phyloP scores from a whole-genome alignment of 1,139 yeast genomes.

The Scheffersomyces segobiensis region DNA sequence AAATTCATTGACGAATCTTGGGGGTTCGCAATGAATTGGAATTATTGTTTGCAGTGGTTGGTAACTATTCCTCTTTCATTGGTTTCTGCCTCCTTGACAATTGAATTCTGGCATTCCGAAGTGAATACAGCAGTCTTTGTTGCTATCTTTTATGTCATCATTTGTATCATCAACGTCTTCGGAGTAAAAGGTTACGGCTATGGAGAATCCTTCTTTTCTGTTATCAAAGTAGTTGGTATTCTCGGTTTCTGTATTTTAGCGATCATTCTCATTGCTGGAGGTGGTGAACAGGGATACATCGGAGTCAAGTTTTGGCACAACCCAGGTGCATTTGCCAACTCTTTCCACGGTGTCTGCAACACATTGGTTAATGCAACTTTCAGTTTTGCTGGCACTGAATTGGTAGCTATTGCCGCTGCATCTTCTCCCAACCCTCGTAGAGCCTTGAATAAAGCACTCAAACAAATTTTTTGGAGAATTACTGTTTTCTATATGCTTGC shows the following conservation, averaged over 20 bases:
- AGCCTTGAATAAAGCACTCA: constrained; percentile 23
- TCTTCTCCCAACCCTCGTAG: constrained; percentile 20
- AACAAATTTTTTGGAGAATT: constrained; percentile 24
- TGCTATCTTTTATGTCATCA: constrained; percentile 21
- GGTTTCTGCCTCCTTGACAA: constrained; percentile 23
- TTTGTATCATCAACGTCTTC: constrained; percentile 17
- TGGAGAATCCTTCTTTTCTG: constrained; percentile 19
- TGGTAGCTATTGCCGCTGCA: constrained; percentile 27
- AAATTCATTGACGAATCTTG: constrained; percentile 24
- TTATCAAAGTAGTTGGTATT: constrained; percentile 21
- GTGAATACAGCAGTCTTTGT: constrained; percentile 23
- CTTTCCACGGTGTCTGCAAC: constrained; percentile 20
- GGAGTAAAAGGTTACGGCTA: constrained; percentile 21
- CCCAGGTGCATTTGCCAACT: constrained; percentile 22
- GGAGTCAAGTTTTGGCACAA: constrained; percentile 21
- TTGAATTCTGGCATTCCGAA: constrained; percentile 19
- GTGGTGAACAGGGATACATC: constrained; percentile 19
- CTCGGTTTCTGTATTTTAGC: constrained; percentile 23
- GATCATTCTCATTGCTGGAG: constrained; percentile 19
- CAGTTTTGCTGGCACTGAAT: constrained; percentile 25
- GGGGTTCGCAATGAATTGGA: constrained; percentile 27
- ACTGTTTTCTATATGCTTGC: constrained; percentile 23
- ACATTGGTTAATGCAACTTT: constrained; percentile 24
- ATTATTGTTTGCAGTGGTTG: constrained; percentile 25
- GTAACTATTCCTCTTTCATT: constrained; percentile 23